These are phyloP conservation scores for Aureobasidium pullulans DNA, from an alignment of 2,329 filamentous ascomycete genomes.

Conservation along the genomic window DNA sequence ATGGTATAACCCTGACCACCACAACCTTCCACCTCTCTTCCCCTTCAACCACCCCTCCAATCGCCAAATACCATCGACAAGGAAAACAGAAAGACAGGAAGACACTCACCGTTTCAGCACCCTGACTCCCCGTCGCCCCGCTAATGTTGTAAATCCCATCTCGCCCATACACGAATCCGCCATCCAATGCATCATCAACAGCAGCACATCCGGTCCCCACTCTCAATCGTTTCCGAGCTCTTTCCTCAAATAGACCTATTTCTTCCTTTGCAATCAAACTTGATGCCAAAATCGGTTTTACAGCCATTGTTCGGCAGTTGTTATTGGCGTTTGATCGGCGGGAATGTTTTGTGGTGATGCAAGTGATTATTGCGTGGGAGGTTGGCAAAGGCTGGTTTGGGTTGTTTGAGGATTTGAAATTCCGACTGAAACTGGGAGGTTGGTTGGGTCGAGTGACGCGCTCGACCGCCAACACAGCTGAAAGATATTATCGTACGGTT, in stretches of 20 bases:
- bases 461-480: too few species aligned
- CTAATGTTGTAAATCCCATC: conserved; percentile 31
- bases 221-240: conserved; percentile 1
- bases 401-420: background rate
- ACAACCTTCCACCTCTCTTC: background rate
- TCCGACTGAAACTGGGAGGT: background rate
- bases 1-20: background rate
- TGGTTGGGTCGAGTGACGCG: too few species aligned
- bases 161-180: conserved; percentile 30
- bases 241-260: background rate
- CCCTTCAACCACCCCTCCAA: too few species aligned
- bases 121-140: conserved; percentile 23
- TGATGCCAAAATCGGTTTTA: background rate
- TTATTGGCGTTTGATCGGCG: background rate
- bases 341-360: background rate
- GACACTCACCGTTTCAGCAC: conserved; percentile 16
- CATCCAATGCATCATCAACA: conserved; percentile 31
- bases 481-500: too few species aligned
- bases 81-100: background rate
- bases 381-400: background rate
- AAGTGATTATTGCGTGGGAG: background rate
- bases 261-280: background rate
- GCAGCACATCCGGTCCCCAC: conserved; percentile 23
- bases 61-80: background rate
- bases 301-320: background rate